Evolutionary conservation across 2,329 filamentous ascomycete species (phyloP), one percentile per base, ranked within the genome.

Genomic region (Fusarium verticillioides): DNA sequence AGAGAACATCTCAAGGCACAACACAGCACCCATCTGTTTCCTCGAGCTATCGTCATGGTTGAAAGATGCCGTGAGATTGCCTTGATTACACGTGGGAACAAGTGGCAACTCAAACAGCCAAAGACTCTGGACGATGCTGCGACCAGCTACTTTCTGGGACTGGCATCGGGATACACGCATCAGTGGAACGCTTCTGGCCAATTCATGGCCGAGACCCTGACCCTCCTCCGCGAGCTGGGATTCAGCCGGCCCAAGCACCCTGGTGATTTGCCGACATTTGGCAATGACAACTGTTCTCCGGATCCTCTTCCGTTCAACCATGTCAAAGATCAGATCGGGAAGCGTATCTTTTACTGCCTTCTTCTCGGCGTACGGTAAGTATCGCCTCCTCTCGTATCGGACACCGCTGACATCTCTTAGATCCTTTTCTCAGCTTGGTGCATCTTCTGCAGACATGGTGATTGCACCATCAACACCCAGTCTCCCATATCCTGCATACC

Each of bases 301-400:
- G 82, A 85, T 13, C 82, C 82, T 9, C 82, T 85, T 47, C 83
- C 86, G 1, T 89, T 93, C 67, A 91, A 94, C 75, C 91, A 92
- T 54, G 88, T 95, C 58, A 91, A 91, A 77, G 90, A 92, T 77
- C 92, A 95, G 81, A 88, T 93, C 52, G 90, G 92, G 52, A 92
- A 93, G 79, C 89, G 93, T 70, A 91, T 97, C 44, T 97, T 97
- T 80, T 97, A 95, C 91, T 92, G 93, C 28, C 87, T 95, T 74
- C 90, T 96, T 70, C 89, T 95, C 9, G 92, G 92, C 39, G 89
- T 94, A 67, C 88, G 91, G 88, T 91, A 83, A 72, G 84, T 72
- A 43, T 49, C 15, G 4, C 11, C 9, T 30, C 11, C 11, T 36
- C 9, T 44, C n/a, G 19, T 11, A 40, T 15, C 16, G 62, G 79